Percentiles rank a stretch among this genome's conserved stretches.
Conservation (phyloP, 306 rosid species). For the Sindora glabra region DNA sequence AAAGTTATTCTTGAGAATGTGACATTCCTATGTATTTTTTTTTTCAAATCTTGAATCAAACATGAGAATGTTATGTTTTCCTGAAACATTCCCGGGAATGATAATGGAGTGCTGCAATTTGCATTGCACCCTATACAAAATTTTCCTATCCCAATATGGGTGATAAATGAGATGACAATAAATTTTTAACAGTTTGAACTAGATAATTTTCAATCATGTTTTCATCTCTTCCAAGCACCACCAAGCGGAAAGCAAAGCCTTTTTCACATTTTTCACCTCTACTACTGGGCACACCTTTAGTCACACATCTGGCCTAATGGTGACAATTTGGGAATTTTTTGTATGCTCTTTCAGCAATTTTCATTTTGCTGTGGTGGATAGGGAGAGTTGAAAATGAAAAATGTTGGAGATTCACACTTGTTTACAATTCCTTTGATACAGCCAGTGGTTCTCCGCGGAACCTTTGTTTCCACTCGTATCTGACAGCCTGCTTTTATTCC, state of each 20-base stretch:
- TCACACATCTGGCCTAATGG: neutral
- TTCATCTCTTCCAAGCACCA: neutral
- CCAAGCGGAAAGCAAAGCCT: neutral
- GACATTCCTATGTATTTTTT: too few species aligned
- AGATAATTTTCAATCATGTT: neutral
- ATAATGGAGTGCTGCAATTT: too few species aligned
- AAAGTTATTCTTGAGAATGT: too few species aligned
- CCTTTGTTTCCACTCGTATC: slow-evolving; percentile 2
- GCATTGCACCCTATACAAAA: too few species aligned
- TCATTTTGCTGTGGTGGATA: neutral
- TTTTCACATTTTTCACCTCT: neutral
- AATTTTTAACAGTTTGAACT: neutral
- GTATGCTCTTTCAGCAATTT: neutral
- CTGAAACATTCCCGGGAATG: too few species aligned
- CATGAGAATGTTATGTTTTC: too few species aligned
- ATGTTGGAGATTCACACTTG: neutral
- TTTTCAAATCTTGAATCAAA: too few species aligned
- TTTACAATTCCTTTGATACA: neutral
- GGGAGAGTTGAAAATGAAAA: too few species aligned
- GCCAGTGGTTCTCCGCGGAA: neutral
- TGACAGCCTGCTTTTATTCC: slow-evolving; percentile 7
- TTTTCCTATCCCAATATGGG: too few species aligned
- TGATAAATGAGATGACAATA: too few species aligned
- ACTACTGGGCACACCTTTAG: neutral
- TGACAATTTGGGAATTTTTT: too few species aligned